Evolutionary conservation across 768 basidiomycete genomes (phyloP).

Genomic region (Saitozyma sp.): DNA sequence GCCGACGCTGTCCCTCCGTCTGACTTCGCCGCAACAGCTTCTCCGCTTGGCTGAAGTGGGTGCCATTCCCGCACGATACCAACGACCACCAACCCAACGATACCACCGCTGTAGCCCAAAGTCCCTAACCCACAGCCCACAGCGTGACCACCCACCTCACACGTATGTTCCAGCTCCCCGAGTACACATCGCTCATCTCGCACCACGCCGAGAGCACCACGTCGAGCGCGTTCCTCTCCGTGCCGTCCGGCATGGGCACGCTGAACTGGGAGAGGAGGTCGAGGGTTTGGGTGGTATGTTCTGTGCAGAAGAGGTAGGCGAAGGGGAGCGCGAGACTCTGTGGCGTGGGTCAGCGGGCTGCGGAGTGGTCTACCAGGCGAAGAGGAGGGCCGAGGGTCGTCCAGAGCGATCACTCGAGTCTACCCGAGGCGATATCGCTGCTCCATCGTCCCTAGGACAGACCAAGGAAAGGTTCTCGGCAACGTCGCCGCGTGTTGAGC

Average conservation of each 20-base stretch:
- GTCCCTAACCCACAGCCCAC: too few relatives aligned
- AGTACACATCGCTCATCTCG: conserved; percentile 90
- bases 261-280: conserved; percentile 69
- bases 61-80: too few relatives aligned
- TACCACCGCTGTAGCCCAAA: too few relatives aligned
- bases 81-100: too few relatives aligned
- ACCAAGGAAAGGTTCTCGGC: conserved; percentile 5
- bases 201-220: conserved; percentile 90
- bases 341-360: conserved; percentile 1
- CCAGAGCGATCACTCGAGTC: background rate
- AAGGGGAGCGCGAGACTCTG: conserved; percentile 90
- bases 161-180: conserved; percentile 89
- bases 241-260: conserved; percentile 55
- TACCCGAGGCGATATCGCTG: background rate
- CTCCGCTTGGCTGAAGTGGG: too few relatives aligned
- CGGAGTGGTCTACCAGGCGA: background rate
- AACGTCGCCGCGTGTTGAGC: too few relatives aligned
- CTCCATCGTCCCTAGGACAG: background rate
- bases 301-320: conserved; percentile 82
- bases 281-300: conserved; percentile 75
- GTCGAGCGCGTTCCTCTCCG: conserved; percentile 66
- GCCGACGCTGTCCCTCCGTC: too few relatives aligned
- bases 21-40: too few relatives aligned
- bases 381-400: too few relatives aligned
- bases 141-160: conserved; percentile 57